Base-by-base conservation (phyloP, 73 alveolate genomes). In the Tetrahymena borealis region DNA sequence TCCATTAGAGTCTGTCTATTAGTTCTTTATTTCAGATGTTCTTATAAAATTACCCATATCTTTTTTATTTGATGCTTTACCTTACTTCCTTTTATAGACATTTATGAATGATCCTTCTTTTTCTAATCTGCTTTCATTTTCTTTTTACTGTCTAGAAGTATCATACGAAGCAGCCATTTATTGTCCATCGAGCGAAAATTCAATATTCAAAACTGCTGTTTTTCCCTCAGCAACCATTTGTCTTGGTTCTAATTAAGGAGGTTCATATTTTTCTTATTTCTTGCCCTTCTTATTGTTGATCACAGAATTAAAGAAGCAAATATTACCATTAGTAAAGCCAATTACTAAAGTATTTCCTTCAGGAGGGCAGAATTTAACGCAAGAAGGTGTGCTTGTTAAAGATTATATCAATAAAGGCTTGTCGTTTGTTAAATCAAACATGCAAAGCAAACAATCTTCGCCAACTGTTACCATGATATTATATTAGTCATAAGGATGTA, bases 311-410 rank as follows among this genome's bases (percentile, higher is more conserved):
- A 60, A 60, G 85, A 60, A 60, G 28, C 85, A 35, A 15, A 60
- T 60, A 20, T 13, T 24, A 10, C 85, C 85, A 20, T 60, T 60
- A 60, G 91, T 79, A n/a, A 97, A 96, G 40, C 99, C 99, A 18
- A 98, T 97, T 28, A 98, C 99, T 6, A 98, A 38, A 37, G 93
- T 95, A 94, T 96, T 97, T n/a, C 99, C 99, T 96, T 97, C 98
- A 60, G 28, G 28, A 40, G 99, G 99, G 42, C 98, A 94, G 92
- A 96, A 98, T 38, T 97, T 94, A 32, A 98, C 94, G 60, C 97
- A 93, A 11, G 99, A 94, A 36, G 99, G 98, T 32, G 95, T 93
- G 38, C 95, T 96, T 78, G 98, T 98, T 92, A 98, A 91, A 96
- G 96, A 96, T 90, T 97, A 97, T 33, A 96, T 95, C 33, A 95